Evolutionary conservation across 805 yeast genomes (phyloP).

Genomic region (Barnettozyma sucrosica): DNA sequence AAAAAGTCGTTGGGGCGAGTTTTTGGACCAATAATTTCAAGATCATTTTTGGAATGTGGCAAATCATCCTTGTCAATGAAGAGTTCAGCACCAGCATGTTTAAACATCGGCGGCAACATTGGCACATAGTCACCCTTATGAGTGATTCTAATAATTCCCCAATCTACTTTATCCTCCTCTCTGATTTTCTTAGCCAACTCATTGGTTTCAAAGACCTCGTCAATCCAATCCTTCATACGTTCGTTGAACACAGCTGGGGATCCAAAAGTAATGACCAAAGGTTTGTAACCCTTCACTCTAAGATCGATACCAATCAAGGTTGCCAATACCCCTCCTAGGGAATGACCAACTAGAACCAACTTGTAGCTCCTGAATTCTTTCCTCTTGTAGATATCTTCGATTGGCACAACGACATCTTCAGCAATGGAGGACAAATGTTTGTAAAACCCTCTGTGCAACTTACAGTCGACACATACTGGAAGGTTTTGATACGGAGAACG

Average conservation of each 20-base stretch:
- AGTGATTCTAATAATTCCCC: constrained; percentile 47
- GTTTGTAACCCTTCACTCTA: constrained; percentile 45
- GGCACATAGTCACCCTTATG: constrained; percentile 59
- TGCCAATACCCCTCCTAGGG: constrained; percentile 72
- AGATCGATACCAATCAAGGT: constrained; percentile 59
- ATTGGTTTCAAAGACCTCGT: constrained; percentile 40
- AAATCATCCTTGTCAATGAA: constrained; percentile 31
- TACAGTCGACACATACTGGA: constrained; percentile 43
- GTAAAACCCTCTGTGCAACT: constrained; percentile 62
- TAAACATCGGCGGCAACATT: constrained; percentile 43
- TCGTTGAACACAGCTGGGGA: constrained; percentile 62
- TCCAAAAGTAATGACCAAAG: constrained; percentile 54
- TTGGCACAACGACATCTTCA: constrained; percentile 19
- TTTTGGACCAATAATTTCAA: constrained; percentile 12
- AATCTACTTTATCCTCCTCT: constrained; percentile 6
- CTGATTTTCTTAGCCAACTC: constrained; percentile 22
- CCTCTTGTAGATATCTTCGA: constrained; percentile 30
- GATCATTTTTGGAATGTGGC: constrained; percentile 28
- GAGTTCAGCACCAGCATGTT: constrained; percentile 31
- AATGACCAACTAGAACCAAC: constrained; percentile 62
- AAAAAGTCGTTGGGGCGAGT: neutral
- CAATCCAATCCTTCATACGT: constrained; percentile 46
- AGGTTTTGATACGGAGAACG: constrained; percentile 6
- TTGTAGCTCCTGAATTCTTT: constrained; percentile 41
- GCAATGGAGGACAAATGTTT: constrained; percentile 39